Conservation (phyloP, 345 rosid genomes). For the Lepidium africanum region DNA sequence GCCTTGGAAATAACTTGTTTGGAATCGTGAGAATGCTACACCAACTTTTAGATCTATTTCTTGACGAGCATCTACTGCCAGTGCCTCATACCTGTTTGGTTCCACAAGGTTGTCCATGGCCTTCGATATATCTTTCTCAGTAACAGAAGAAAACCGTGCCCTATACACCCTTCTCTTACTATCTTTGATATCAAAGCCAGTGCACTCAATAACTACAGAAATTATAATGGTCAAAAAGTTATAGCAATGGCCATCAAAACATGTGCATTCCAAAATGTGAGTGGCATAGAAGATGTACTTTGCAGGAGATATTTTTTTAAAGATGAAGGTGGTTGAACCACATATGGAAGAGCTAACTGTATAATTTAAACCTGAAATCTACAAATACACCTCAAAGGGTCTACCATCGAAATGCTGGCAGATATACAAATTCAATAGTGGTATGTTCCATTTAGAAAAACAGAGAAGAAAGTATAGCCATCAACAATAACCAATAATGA, state of each 20-base stretch:
- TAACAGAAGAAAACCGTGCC: slow-evolving; percentile 89
- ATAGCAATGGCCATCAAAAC: slow-evolving; percentile 2
- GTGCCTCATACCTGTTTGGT: slow-evolving; percentile 82
- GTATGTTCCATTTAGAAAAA: background rate
- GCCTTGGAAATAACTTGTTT: slow-evolving; percentile 90
- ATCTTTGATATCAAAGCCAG: slow-evolving; percentile 54
- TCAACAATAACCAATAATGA: background rate
- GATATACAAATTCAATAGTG: background rate
- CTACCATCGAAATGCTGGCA: background rate
- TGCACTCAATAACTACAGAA: slow-evolving; percentile 68
- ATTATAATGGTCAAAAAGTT: slow-evolving; percentile 10
- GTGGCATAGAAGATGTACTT: background rate
- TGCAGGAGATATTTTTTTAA: background rate
- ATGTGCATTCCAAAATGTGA: background rate
- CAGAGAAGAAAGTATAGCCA: background rate
- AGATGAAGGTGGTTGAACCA: background rate
- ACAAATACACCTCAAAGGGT: background rate
- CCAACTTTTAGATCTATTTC: slow-evolving; percentile 99
- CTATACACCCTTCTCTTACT: slow-evolving; percentile 61
- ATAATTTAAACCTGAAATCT: too few species aligned
- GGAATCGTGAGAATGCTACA: slow-evolving; percentile 91
- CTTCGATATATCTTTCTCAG: slow-evolving; percentile 85
- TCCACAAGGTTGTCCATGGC: slow-evolving; percentile 80
- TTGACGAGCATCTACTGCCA: slow-evolving; percentile 98
- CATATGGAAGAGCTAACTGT: background rate